phyloP scores from a whole-genome alignment of 257 asterid species.

The Anisodus acutangulus region DNA sequence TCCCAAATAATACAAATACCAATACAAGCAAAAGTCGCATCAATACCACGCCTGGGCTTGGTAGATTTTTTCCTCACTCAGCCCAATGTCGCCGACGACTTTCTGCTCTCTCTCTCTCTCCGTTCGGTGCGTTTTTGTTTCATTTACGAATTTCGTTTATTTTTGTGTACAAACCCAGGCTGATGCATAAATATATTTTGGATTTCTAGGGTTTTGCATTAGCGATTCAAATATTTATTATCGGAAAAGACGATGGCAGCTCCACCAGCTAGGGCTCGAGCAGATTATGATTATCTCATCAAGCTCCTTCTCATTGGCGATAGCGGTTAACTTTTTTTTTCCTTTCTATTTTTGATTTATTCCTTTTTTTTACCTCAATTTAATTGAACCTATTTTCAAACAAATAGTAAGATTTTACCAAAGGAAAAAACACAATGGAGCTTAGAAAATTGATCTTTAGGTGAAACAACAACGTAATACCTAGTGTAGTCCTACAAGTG shows the following conservation, averaged over 20 bases:
- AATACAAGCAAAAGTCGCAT: neutral
- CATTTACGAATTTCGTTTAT: too few species aligned
- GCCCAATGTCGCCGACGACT: slow-evolving; percentile 25
- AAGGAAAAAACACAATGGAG: neutral
- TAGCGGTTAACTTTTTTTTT: slow-evolving; percentile 40
- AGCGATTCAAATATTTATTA: neutral
- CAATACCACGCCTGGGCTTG: neutral
- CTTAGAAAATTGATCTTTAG: neutral
- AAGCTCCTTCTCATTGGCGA: slow-evolving; percentile 47
- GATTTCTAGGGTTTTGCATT: slow-evolving; percentile 35
- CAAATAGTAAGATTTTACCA: neutral
- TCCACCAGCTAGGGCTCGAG: slow-evolving; percentile 45
- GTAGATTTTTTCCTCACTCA: too few species aligned
- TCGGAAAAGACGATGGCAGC: slow-evolving; percentile 37
- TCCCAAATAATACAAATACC: neutral
- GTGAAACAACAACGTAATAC: too few species aligned
- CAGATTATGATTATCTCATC: slow-evolving; percentile 45
- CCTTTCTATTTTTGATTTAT: neutral
- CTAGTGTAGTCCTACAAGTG: too few species aligned
- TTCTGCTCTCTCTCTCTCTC: neutral
- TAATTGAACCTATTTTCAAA: neutral
- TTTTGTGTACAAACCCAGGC: too few species aligned
- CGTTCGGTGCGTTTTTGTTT: neutral
- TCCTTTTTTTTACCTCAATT: neutral
- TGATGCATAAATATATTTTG: neutral